Evolutionary conservation across 768 basidiomycete genomes (phyloP).

Genomic region (Cantharellus anzutake): DNA sequence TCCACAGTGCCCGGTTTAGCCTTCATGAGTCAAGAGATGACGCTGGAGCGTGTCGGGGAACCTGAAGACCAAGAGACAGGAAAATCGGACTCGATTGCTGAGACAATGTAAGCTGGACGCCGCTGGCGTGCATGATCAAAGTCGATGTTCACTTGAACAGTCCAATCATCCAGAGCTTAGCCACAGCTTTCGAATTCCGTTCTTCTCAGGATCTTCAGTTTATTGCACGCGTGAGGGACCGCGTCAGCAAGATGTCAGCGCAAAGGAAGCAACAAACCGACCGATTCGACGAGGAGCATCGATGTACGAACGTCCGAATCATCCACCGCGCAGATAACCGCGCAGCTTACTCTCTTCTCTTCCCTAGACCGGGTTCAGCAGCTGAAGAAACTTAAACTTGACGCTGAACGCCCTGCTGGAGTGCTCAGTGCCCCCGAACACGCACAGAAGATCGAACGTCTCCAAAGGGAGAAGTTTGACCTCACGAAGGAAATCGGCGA

Average conservation of each 20-base stretch:
- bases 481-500: constrained; percentile 9
- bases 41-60: no score
- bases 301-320: background rate
- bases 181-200: background rate
- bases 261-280: background rate
- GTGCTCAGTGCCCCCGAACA: constrained; percentile 6
- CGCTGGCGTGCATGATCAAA: no score
- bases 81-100: no score
- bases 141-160: background rate
- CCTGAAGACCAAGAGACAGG: no score
- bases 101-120: no score
- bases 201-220: background rate
- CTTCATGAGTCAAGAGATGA: no score
- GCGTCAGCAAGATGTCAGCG: background rate
- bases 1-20: no score
- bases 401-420: constrained; percentile 4
- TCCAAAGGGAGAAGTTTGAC: constrained; percentile 8
- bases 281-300: background rate
- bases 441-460: constrained; percentile 6
- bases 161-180: background rate
- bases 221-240: background rate
- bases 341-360: background rate
- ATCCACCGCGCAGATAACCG: background rate
- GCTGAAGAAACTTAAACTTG: background rate
- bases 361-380: background rate